phyloP scores from a whole-genome alignment of 1,284 basidiomycete genomes.

The Ceratobasidium sp. region DNA sequence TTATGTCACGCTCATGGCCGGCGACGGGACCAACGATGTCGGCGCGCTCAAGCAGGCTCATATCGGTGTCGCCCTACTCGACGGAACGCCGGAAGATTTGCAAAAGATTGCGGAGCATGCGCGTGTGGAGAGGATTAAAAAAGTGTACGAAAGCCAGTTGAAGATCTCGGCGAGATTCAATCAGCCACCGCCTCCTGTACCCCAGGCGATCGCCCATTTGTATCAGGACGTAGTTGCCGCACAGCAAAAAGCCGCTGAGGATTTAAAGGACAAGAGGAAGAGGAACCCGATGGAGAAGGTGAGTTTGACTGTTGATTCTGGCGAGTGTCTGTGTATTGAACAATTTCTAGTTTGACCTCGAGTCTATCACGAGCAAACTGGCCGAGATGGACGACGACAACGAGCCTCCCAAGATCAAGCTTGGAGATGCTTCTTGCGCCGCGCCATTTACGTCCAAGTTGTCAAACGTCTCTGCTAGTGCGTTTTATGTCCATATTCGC shows the following conservation, averaged over 20 bases:
- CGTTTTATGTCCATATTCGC: constrained; percentile 49
- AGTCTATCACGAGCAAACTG: constrained; percentile 86
- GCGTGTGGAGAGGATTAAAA: constrained; percentile 86
- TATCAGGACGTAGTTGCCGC: constrained; percentile 91
- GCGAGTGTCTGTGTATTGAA: background rate
- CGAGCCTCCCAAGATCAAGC: constrained; percentile 94
- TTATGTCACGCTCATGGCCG: constrained; percentile 93
- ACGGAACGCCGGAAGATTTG: constrained; percentile 89
- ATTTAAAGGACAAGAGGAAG: constrained; percentile 70
- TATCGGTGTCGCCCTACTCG: constrained; percentile 90
- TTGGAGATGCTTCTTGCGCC: constrained; percentile 94
- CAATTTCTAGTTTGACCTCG: constrained; percentile 77
- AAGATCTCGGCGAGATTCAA: constrained; percentile 88
- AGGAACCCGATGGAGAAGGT: constrained; percentile 92
- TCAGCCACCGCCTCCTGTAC: constrained; percentile 90
- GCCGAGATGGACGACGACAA: constrained; percentile 89
- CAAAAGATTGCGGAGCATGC: constrained; percentile 93
- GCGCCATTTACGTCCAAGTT: constrained; percentile 97
- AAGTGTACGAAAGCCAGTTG: constrained; percentile 93
- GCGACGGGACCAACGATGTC: constrained; percentile 97
- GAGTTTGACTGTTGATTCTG: constrained; percentile 39
- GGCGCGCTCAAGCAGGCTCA: constrained; percentile 96
- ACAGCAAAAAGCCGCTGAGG: constrained; percentile 76
- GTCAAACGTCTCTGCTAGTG: constrained; percentile 90
- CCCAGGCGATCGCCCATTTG: constrained; percentile 76